Percentiles rank a stretch among this genome's conserved stretches.
Conservation (phyloP, 164 flowering plant genomes). For the Cinnamomum micranthum region DNA sequence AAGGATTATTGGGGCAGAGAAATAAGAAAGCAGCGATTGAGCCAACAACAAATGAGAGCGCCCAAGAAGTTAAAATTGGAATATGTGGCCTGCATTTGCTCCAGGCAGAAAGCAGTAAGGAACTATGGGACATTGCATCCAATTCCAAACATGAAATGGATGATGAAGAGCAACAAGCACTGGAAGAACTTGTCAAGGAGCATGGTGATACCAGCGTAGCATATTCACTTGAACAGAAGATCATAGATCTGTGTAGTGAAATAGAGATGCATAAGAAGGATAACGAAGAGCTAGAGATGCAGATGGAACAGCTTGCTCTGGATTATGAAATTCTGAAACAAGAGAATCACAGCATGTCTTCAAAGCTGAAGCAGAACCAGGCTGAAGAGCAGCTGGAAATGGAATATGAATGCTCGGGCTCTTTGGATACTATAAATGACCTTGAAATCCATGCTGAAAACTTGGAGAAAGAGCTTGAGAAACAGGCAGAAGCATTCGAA, state of each 20-base stretch:
- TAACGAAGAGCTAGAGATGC: conserved; percentile 65
- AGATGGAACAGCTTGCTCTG: conserved; percentile 69
- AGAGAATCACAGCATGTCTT: conserved; percentile 63
- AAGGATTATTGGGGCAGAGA: conserved; percentile 67
- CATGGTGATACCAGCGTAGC: conserved; percentile 46
- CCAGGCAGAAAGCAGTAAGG: conserved; percentile 18
- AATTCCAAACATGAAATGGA: conserved; percentile 23
- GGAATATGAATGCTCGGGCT: conserved; percentile 61
- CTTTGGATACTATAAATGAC: conserved; percentile 31
- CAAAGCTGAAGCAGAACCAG: conserved; percentile 59
- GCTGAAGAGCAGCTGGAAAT: conserved; percentile 63
- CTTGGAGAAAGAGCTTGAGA: conserved; percentile 66
- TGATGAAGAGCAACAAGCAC: conserved; percentile 54
- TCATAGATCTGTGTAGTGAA: conserved; percentile 53
- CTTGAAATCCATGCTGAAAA: conserved; percentile 49
- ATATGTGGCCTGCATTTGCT: conserved; percentile 11
- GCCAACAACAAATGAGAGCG: not conserved
- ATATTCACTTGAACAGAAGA: conserved; percentile 49
- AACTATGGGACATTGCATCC: conserved; percentile 10
- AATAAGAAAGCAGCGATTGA: conserved; percentile 29
- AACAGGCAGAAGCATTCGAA: conserved; percentile 58
- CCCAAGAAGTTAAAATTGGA: not conserved
- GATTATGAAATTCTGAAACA: conserved; percentile 81
- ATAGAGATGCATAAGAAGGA: conserved; percentile 66
- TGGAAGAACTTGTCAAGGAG: conserved; percentile 59